Percentiles rank a stretch among this genome's conserved stretches.
Conservation (phyloP, 2,329 filamentous ascomycete species). For the Calonectria hongkongensis region DNA sequence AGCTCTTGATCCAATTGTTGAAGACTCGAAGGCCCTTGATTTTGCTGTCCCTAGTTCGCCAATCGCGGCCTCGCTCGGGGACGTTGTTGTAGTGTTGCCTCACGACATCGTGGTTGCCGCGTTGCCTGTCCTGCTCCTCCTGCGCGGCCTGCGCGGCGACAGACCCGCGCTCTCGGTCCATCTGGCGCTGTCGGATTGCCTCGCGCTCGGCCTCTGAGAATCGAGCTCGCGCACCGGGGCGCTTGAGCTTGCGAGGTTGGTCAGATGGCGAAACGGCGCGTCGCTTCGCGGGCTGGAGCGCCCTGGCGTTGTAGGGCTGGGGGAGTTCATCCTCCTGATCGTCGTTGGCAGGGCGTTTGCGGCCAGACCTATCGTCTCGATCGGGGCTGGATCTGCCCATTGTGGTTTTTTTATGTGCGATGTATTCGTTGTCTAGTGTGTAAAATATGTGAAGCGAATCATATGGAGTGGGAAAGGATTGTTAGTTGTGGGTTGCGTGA, state of each 20-base stretch:
- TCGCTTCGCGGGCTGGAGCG: slow-evolving; percentile 75
- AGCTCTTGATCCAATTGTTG: slow-evolving; percentile 99
- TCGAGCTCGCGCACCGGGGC: slow-evolving; percentile 79
- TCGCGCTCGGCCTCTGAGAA: slow-evolving; percentile 81
- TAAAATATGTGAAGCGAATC: background rate
- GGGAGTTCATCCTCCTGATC: slow-evolving; percentile 68
- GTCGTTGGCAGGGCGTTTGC: slow-evolving; percentile 59
- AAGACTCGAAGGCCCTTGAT: slow-evolving; percentile 96
- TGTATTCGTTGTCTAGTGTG: background rate
- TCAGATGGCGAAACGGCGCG: slow-evolving; percentile 73
- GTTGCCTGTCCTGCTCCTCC: slow-evolving; percentile 63
- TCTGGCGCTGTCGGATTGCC: slow-evolving; percentile 78
- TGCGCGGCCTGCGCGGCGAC: slow-evolving; percentile 61
- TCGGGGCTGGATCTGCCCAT: slow-evolving; percentile 49
- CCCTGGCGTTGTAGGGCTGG: slow-evolving; percentile 76
- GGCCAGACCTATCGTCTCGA: slow-evolving; percentile 48
- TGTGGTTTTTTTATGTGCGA: background rate
- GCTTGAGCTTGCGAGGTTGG: slow-evolving; percentile 79
- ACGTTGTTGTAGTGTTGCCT: slow-evolving; percentile 97
- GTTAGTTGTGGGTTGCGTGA: background rate
- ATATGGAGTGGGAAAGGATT: too few species aligned
- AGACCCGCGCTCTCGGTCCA: slow-evolving; percentile 71
- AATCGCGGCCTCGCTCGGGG: slow-evolving; percentile 93
- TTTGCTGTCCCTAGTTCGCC: slow-evolving; percentile 93
- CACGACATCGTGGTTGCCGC: slow-evolving; percentile 86